These are phyloP conservation scores for Nothophytophthora sp. DNA, from an alignment of 352 stramenopile species.

Conservation along the genomic window DNA sequence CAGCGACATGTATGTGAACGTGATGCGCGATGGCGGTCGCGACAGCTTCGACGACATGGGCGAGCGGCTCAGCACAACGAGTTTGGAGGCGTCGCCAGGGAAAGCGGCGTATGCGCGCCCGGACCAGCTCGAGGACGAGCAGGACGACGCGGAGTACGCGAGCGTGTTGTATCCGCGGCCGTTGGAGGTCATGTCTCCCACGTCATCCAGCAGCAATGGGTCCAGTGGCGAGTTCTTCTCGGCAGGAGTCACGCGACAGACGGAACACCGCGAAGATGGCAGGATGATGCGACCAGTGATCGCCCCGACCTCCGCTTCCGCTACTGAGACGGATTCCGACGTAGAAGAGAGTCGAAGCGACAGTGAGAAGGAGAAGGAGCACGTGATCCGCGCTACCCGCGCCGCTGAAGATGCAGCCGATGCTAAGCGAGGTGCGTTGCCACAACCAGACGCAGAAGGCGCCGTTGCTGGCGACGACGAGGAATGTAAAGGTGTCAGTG, in stretches of 20 bases:
- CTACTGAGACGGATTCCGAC: conserved; percentile 37
- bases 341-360: conserved; percentile 19
- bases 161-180: conserved; percentile 27
- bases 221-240: conserved; percentile 33
- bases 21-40: conserved; percentile 24
- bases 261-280: conserved; percentile 1
- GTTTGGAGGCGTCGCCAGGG: conserved; percentile 1
- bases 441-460: conserved; percentile 4
- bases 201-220: conserved; percentile 61
- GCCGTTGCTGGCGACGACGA: conserved; percentile 19
- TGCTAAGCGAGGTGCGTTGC: too few species aligned
- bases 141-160: conserved; percentile 30
- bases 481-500: conserved; percentile 27
- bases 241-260: neutral
- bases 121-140: neutral
- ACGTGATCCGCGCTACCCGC: neutral
- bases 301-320: conserved; percentile 21
- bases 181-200: conserved; percentile 45
- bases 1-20: conserved; percentile 40
- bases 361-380: conserved; percentile 22
- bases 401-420: conserved; percentile 22
- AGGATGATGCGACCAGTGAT: neutral
- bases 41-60: conserved; percentile 16
- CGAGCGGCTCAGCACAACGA: conserved; percentile 14
- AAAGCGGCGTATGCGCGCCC: neutral